Percentiles rank a stretch among this genome's conserved stretches.
These are phyloP conservation scores for Anastatica hierochuntica DNA, from an alignment of 345 rosid genomes.

Conservation along the genomic window DNA sequence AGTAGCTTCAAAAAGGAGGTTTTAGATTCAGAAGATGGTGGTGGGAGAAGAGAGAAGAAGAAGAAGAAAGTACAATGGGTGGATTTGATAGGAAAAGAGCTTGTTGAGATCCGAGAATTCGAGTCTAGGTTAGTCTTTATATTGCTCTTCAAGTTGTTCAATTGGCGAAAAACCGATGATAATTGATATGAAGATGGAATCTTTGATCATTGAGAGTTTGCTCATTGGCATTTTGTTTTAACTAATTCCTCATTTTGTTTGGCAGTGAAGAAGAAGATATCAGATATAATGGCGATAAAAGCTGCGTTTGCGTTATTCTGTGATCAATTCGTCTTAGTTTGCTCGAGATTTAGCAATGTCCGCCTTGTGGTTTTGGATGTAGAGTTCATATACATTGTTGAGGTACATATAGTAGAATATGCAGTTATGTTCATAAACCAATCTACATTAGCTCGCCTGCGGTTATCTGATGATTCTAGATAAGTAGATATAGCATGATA, in stretches of 20 bases:
- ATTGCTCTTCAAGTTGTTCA: not conserved
- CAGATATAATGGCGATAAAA: conserved; percentile 30
- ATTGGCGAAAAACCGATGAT: too few relatives aligned
- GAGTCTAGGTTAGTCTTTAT: conserved; percentile 46
- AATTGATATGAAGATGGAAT: not conserved
- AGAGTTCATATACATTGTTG: conserved; percentile 11
- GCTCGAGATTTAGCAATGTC: not conserved
- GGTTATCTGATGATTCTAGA: conserved; percentile 4
- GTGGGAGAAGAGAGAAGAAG: conserved; percentile 36
- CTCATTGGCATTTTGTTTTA: conserved; percentile 1
- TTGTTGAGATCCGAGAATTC: conserved; percentile 67
- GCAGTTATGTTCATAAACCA: conserved; percentile 3
- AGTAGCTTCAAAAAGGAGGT: conserved; percentile 41
- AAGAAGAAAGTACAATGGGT: conserved; percentile 73
- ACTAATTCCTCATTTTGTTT: not conserved
- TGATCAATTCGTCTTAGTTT: conserved; percentile 20
- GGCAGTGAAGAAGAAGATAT: conserved; percentile 47
- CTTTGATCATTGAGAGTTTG: not conserved
- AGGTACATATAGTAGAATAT: conserved; percentile 23
- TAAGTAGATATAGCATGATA: not conserved
- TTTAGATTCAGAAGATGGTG: conserved; percentile 20
- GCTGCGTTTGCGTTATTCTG: conserved; percentile 50
- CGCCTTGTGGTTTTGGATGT: conserved; percentile 6
- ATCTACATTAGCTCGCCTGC: conserved; percentile 9
- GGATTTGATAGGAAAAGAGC: conserved; percentile 68